These are phyloP conservation scores for Aspergillus texensis DNA, from an alignment of 2,329 filamentous ascomycete genomes.

Conservation along the genomic window DNA sequence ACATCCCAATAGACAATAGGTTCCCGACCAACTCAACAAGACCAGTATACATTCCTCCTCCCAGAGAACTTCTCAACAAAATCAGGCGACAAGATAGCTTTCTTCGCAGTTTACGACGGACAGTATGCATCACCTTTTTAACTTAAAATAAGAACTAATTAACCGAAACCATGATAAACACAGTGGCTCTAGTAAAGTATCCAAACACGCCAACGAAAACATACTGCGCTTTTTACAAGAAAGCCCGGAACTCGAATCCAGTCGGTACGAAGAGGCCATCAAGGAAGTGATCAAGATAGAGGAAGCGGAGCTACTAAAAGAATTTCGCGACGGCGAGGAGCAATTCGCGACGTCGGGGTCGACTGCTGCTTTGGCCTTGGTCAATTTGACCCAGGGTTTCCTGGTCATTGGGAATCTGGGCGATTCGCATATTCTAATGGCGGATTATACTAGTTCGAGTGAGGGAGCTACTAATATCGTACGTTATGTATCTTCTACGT, in stretches of 20 bases:
- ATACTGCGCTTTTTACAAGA: neutral
- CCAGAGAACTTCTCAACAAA: neutral
- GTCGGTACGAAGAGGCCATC: slow-evolving; percentile 10
- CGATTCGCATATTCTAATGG: slow-evolving; percentile 12
- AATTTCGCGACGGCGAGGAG: slow-evolving; percentile 7
- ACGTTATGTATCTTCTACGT: neutral
- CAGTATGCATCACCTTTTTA: slow-evolving; percentile 3
- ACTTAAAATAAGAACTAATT: neutral
- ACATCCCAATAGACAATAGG: neutral
- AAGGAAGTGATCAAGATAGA: slow-evolving; percentile 4
- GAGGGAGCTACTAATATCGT: neutral
- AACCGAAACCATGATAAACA: neutral
- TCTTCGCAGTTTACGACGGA: slow-evolving; percentile 15
- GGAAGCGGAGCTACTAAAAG: slow-evolving; percentile 5
- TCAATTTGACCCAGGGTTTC: slow-evolving; percentile 8
- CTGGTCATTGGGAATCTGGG: slow-evolving; percentile 16
- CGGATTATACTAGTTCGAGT: neutral
- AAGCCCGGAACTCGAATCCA: neutral
- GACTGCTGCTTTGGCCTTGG: slow-evolving; percentile 5
- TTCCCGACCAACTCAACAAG: slow-evolving; percentile 13
- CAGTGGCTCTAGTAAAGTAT: slow-evolving; percentile 9
- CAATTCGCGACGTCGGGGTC: slow-evolving; percentile 9
- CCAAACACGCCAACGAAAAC: slow-evolving; percentile 6
- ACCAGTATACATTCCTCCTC: slow-evolving; percentile 4
- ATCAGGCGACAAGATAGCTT: neutral